Evolutionary conservation across 106 monocot species (phyloP).

Genomic region (Apostasia ramifera): DNA sequence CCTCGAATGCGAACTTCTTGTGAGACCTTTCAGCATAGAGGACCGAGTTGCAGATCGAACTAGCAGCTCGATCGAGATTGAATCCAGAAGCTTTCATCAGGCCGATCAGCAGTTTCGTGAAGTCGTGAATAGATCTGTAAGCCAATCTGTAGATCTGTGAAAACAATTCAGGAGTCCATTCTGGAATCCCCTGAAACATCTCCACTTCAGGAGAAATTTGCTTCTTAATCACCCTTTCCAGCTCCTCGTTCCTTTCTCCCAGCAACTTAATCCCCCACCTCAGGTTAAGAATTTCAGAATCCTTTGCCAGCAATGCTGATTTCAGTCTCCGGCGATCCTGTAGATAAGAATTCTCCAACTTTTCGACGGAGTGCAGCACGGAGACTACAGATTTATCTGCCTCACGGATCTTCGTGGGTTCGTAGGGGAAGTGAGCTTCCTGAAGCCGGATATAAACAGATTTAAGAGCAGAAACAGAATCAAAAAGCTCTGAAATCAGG

Average conservation of each 20-base stretch:
- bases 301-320: slow-evolving; percentile 1
- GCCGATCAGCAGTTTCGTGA: slow-evolving; percentile 67
- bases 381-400: slow-evolving; percentile 78
- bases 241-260: slow-evolving; percentile 68
- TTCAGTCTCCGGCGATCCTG: slow-evolving; percentile 4
- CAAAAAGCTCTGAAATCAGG: not conserved
- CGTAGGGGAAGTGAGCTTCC: slow-evolving; percentile 79
- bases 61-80: slow-evolving; percentile 80
- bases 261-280: slow-evolving; percentile 2
- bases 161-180: slow-evolving; percentile 59
- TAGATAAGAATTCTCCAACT: slow-evolving; percentile 63
- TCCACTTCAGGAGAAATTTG: slow-evolving; percentile 32
- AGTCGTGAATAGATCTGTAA: slow-evolving; percentile 71
- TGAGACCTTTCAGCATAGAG: slow-evolving; percentile 63
- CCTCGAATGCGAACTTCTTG: slow-evolving; percentile 89
- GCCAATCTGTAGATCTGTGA: slow-evolving; percentile 35
- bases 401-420: slow-evolving; percentile 62
- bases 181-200: slow-evolving; percentile 40
- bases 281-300: slow-evolving; percentile 2
- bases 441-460: slow-evolving; percentile 77
- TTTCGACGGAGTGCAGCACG: slow-evolving; percentile 68
- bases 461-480: slow-evolving; percentile 59
- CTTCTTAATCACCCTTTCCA: slow-evolving; percentile 52
- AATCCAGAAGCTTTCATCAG: slow-evolving; percentile 85
- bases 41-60: slow-evolving; percentile 43